Conservation (phyloP, 2,329 filamentous ascomycete genomes). For the Fusarium brevicatenulatum region DNA sequence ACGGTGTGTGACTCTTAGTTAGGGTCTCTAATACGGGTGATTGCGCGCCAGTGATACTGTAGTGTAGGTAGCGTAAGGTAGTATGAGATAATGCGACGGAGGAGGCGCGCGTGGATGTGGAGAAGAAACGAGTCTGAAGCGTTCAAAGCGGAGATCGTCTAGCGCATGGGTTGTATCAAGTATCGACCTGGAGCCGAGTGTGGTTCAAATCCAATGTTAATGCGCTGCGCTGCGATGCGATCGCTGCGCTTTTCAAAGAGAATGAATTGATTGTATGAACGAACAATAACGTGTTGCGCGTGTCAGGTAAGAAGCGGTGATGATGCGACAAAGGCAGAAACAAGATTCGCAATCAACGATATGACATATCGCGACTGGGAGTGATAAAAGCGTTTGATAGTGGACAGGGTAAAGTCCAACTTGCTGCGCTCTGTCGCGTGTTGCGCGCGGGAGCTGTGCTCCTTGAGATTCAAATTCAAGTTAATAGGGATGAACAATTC, state of each 20-base stretch:
- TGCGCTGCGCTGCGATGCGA: slow-evolving; percentile 26
- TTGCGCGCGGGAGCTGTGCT: slow-evolving; percentile 11
- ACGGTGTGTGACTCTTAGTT: slow-evolving; percentile 30
- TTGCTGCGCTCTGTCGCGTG: slow-evolving; percentile 17
- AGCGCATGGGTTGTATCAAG: slow-evolving; percentile 28
- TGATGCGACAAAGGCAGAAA: slow-evolving; percentile 4
- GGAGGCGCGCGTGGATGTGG: slow-evolving; percentile 42
- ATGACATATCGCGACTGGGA: slow-evolving; percentile 9
- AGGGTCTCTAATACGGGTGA: slow-evolving; percentile 16
- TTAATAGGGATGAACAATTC: not conserved
- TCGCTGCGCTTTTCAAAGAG: slow-evolving; percentile 19
- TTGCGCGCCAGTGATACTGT: slow-evolving; percentile 33
- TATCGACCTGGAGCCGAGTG: slow-evolving; percentile 23
- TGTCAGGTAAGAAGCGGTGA: not conserved
- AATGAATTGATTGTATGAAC: not conserved
- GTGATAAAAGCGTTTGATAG: not conserved
- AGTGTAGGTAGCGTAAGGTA: slow-evolving; percentile 9
- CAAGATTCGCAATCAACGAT: slow-evolving; percentile 7
- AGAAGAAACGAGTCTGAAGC: slow-evolving; percentile 40
- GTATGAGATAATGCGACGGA: slow-evolving; percentile 42
- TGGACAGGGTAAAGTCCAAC: not conserved
- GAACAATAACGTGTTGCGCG: not conserved
- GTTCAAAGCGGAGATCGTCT: slow-evolving; percentile 34
- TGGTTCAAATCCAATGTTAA: slow-evolving; percentile 29
- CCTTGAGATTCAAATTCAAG: slow-evolving; percentile 9